Conservation (phyloP, 768 basidiomycete genomes). For the Kwoniella europaea region DNA sequence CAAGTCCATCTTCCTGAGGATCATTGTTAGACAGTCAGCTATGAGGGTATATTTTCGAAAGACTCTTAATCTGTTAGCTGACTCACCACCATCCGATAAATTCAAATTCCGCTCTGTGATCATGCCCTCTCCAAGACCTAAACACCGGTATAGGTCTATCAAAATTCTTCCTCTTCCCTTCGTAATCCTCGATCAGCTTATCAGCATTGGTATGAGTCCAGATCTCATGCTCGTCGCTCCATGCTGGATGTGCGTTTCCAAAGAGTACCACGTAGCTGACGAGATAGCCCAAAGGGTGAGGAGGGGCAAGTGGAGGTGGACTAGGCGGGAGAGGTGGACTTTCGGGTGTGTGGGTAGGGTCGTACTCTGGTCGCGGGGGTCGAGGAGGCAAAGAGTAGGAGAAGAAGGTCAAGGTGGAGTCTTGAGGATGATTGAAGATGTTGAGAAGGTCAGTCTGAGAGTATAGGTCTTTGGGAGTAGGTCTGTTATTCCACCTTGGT, state of each 20-base stretch:
- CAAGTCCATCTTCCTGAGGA: constrained; percentile 28
- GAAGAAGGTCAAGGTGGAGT: constrained; percentile 35
- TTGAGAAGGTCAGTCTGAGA: not conserved
- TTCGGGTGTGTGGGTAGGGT: constrained; percentile 24
- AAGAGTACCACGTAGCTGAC: constrained; percentile 35
- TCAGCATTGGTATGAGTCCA: constrained; percentile 41
- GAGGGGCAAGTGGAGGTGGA: constrained; percentile 23
- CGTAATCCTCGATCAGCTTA: constrained; percentile 32
- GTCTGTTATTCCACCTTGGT: not conserved
- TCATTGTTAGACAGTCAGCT: not conserved
- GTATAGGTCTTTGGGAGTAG: not conserved
- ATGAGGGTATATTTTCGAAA: too few species aligned
- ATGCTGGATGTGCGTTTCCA: constrained; percentile 37
- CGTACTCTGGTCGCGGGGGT: constrained; percentile 11
- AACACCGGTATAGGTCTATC: constrained; percentile 44
- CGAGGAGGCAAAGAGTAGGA: not conserved
- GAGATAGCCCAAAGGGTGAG: constrained; percentile 31
- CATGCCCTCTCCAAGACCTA: not conserved
- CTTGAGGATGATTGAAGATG: constrained; percentile 34
- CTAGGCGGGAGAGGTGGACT: constrained; percentile 26
- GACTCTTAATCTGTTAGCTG: not conserved
- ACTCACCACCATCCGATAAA: constrained; percentile 47
- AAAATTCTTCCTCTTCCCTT: constrained; percentile 35
- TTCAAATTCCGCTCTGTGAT: constrained; percentile 8
- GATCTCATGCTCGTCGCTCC: constrained; percentile 31